Conservation (phyloP, 306 rosid genomes). For the Vicia faba region DNA sequence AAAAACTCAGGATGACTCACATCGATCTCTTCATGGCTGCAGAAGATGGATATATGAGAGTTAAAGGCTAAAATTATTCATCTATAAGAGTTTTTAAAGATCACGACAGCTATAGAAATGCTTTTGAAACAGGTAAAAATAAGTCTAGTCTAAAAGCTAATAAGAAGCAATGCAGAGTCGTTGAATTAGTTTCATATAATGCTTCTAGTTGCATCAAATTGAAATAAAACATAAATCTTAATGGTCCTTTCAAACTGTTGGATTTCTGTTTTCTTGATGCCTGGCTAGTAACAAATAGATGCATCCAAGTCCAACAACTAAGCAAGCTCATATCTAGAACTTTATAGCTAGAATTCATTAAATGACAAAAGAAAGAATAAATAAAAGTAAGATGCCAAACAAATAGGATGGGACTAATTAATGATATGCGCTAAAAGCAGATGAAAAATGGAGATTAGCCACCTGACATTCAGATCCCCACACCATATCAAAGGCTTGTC, state of each 20-base stretch:
- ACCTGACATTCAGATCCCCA: conserved; percentile 99
- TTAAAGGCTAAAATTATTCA: conserved; percentile 19
- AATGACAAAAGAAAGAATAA: conserved; percentile 23
- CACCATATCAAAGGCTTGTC: conserved; percentile 99
- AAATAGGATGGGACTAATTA: conserved; percentile 32
- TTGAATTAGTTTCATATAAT: conserved; percentile 17
- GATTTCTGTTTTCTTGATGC: conserved; percentile 11
- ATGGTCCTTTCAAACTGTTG: conserved; percentile 16
- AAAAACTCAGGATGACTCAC: conserved; percentile 98
- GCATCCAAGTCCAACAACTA: conserved; percentile 31
- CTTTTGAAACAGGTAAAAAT: conserved; percentile 16
- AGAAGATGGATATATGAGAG: conserved; percentile 36
- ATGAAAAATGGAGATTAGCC: conserved; percentile 33
- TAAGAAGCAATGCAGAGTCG: conserved; percentile 1
- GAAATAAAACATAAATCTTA: conserved; percentile 25
- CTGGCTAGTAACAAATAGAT: conserved; percentile 22
- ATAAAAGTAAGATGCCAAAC: conserved; percentile 28
- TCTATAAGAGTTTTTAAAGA: neutral
- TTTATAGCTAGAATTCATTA: conserved; percentile 25
- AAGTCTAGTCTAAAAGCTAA: conserved; percentile 17
- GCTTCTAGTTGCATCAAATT: conserved; percentile 1
- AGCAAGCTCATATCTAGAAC: neutral
- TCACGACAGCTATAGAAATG: neutral
- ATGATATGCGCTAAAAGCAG: conserved; percentile 23
- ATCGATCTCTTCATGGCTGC: conserved; percentile 98